These are phyloP conservation scores for Chytriomyces sp. DNA, from an alignment of 192 early-diverging fungal genomes.

Conservation along the genomic window DNA sequence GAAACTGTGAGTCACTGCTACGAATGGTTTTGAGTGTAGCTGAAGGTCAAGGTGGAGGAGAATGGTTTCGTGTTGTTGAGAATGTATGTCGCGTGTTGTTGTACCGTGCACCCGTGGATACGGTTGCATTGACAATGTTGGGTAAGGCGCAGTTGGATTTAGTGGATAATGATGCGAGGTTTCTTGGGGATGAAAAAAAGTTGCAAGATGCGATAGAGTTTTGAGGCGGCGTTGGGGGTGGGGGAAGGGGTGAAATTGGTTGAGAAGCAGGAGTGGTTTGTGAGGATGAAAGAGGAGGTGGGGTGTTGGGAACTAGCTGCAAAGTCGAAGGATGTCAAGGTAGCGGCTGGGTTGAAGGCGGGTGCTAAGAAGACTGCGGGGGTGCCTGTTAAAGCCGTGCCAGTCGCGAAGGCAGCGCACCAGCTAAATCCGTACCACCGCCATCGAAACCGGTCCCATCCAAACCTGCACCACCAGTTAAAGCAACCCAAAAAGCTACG, in stretches of 20 bases:
- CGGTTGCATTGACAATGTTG: constrained; percentile 9
- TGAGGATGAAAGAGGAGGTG: background rate
- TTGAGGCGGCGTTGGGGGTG: constrained; percentile 36
- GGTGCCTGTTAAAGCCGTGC: too few species aligned
- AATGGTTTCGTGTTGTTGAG: too few species aligned
- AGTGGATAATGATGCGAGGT: constrained; percentile 29
- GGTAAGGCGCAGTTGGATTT: constrained; percentile 38
- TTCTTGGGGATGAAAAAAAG: background rate
- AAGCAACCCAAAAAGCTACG: background rate
- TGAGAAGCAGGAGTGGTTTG: constrained; percentile 18
- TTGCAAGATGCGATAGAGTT: constrained; percentile 40
- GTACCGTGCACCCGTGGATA: background rate
- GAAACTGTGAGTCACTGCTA: too few species aligned
- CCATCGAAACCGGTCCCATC: constrained; percentile 15
- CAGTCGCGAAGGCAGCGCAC: background rate
- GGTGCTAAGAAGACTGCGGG: background rate
- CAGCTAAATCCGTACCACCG: constrained; percentile 5
- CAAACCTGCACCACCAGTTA: constrained; percentile 12
- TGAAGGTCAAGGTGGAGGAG: too few species aligned
- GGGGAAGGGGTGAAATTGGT: constrained; percentile 1
- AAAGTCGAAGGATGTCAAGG: constrained; percentile 26
- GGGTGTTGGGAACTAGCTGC: background rate
- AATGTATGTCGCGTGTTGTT: too few species aligned
- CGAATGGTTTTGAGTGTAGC: too few species aligned
- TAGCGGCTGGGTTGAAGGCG: background rate